phyloP scores from a whole-genome alignment of 176 grass and related monocot species.

The Aegilops umbellulata region DNA sequence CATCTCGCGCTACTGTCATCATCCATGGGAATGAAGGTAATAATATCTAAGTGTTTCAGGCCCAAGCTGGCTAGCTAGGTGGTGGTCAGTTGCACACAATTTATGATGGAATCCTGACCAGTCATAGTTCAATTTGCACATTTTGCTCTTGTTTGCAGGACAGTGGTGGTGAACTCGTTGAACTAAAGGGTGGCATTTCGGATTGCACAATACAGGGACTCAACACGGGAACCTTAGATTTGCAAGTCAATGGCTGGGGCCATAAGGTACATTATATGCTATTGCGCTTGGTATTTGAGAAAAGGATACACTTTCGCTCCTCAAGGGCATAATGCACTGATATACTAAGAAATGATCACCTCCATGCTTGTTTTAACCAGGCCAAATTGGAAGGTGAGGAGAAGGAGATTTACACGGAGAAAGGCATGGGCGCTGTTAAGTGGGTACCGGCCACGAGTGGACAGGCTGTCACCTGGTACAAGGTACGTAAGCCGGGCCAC shows the following conservation, averaged over 20 bases:
- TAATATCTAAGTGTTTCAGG: not conserved
- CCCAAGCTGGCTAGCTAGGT: not conserved
- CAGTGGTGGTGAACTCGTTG: constrained; percentile 32
- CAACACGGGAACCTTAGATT: constrained; percentile 87
- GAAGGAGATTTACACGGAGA: constrained; percentile 55
- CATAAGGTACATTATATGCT: constrained; percentile 55
- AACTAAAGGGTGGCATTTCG: constrained; percentile 11
- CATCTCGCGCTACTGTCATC: constrained; percentile 52
- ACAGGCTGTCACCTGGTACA: constrained; percentile 69
- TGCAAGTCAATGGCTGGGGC: constrained; percentile 66
- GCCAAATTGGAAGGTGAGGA: constrained; percentile 63
- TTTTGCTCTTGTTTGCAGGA: constrained; percentile 52
- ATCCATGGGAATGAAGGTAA: constrained; percentile 33
- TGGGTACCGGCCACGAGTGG: constrained; percentile 5
- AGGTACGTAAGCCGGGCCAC: constrained; percentile 42
- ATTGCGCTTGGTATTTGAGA: not conserved
- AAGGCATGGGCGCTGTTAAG: constrained; percentile 12
- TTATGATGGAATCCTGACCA: not conserved
- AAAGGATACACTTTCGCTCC: not conserved
- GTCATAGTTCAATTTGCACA: not conserved
- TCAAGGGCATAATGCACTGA: not conserved
- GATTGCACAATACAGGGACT: constrained; percentile 65
- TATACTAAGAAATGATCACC: constrained; percentile 5
- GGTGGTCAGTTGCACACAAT: not conserved
- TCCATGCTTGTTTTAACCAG: constrained; percentile 32